Conservation (phyloP, 225 moss, liverwort and hornwort genomes). For the Physcomitrellopsis africana region DNA sequence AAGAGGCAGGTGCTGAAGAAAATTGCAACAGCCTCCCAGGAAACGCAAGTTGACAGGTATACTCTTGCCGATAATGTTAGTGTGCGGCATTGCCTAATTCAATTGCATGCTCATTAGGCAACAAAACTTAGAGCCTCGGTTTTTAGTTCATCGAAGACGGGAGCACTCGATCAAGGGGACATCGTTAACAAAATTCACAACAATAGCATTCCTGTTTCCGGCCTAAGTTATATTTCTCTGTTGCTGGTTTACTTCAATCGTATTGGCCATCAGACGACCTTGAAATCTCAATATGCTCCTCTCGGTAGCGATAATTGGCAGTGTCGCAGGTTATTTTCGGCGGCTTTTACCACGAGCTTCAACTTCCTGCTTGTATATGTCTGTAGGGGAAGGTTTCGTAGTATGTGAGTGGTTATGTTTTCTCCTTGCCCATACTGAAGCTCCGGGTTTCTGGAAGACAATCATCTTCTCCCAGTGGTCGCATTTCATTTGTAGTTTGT, state of each 20-base stretch:
- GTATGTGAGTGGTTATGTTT: neutral
- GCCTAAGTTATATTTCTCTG: neutral
- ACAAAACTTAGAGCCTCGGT: neutral
- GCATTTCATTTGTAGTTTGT: slow-evolving; percentile 19
- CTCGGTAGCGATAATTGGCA: slow-evolving; percentile 17
- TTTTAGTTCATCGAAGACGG: slow-evolving; percentile 5
- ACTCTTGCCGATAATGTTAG: slow-evolving; percentile 25
- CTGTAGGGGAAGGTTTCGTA: neutral
- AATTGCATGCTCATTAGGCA: neutral
- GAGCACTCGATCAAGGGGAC: neutral
- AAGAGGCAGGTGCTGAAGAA: slow-evolving; percentile 62
- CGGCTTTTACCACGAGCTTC: slow-evolving; percentile 4
- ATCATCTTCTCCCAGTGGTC: slow-evolving; percentile 16
- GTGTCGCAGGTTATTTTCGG: neutral
- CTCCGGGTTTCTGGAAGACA: slow-evolving; percentile 16
- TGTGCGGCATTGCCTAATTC: slow-evolving; percentile 6
- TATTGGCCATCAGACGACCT: slow-evolving; percentile 12
- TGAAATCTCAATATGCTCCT: slow-evolving; percentile 20
- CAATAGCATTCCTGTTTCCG: slow-evolving; percentile 17
- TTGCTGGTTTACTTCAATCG: neutral
- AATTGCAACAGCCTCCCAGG: slow-evolving; percentile 59
- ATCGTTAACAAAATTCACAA: slow-evolving; percentile 8
- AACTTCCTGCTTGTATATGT: slow-evolving; percentile 13
- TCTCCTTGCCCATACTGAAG: neutral
- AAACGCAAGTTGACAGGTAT: slow-evolving; percentile 75